A percentile compares a stretch with the other conserved stretches of the same genome.
Evolutionary conservation across 2,329 filamentous ascomycete genomes (phyloP).

Genomic region (Diaporthe destruens): DNA sequence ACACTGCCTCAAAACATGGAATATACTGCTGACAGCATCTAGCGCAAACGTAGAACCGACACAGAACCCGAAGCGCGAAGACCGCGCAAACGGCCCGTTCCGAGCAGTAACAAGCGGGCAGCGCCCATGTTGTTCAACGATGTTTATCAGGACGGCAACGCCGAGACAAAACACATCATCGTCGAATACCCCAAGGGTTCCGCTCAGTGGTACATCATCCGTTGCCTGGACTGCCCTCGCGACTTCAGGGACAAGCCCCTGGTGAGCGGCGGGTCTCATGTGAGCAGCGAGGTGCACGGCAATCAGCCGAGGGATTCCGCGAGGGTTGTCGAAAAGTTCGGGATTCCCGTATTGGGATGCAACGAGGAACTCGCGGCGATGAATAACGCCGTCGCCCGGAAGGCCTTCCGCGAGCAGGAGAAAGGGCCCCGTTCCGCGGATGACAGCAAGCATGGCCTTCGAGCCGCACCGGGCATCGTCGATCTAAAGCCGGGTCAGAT

Average conservation of each 20-base stretch:
- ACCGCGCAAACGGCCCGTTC: not conserved
- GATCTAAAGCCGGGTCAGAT: constrained; percentile 7
- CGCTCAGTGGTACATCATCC: constrained; percentile 1
- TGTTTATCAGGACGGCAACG: not conserved
- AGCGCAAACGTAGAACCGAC: constrained; percentile 14
- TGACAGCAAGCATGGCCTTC: constrained; percentile 14
- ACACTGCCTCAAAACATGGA: not conserved
- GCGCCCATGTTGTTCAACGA: not conserved
- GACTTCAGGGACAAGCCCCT: constrained; percentile 4
- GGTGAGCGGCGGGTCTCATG: not conserved
- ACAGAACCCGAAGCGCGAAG: constrained; percentile 10
- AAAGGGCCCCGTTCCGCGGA: not conserved
- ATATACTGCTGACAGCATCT: constrained; percentile 2
- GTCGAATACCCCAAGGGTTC: constrained; percentile 4
- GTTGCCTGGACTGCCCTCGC: constrained; percentile 13
- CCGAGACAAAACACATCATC: constrained; percentile 24
- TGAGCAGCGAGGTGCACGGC: not conserved
- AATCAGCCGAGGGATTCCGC: not conserved
- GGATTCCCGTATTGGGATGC: not conserved
- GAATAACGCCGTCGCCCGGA: constrained; percentile 9
- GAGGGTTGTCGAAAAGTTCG: not conserved
- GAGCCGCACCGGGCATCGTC: not conserved
- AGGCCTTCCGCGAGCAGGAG: not conserved
- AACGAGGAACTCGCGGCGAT: not conserved
- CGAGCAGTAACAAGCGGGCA: not conserved